Evolutionary conservation across 208 protist species (phyloP), one percentile per base, ranked within the genome.

Genomic region (Phytomonas serpens): DNA sequence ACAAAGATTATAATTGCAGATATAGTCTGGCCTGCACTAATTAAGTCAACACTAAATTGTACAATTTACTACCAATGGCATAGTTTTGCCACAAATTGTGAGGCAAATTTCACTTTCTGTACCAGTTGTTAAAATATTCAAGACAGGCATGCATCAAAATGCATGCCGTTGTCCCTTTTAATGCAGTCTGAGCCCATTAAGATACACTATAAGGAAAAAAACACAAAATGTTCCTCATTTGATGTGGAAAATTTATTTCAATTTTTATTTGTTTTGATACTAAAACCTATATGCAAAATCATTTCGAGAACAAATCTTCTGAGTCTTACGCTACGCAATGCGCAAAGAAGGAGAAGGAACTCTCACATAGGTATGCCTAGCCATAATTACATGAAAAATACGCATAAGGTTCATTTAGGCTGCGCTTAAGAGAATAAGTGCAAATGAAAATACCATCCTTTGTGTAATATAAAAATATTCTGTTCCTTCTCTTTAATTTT

Each of bases 1-100:
- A 75, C 9, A 57, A 47, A 67, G 52, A 77, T 33, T 40, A 71
- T 4, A 6, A 51, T 10, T 72, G 66, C 42, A 72, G 29, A 9
- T 61, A 62, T 27, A 37, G 27, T 70, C 30, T 69, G 64, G 29
- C 7, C 27, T 27, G 27, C 16, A 57, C 6, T 6, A 3, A 23
- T 27, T 27, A 0, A 57, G 47, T 9, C 2, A 7, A 27, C 27
- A 57, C 47, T 9, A 57, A 57, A 23, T 57, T 57, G 47, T 1
- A n/a, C 19, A 57, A 27, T 57, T 27, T 27, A 27, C 16, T 27
- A 19, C 23, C 3, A 57, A 57, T 57, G 23, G 23, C 4, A 23
- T 57, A 5, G 47, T 27, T 19, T 57, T 27, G 27, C 5, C 4
- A 27, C 47, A 57, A 6, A 57, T 27, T 57, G 16, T 27, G 47